phyloP scores from a whole-genome alignment of 208 protist genomes.

The Trypanosoma melophagium region DNA sequence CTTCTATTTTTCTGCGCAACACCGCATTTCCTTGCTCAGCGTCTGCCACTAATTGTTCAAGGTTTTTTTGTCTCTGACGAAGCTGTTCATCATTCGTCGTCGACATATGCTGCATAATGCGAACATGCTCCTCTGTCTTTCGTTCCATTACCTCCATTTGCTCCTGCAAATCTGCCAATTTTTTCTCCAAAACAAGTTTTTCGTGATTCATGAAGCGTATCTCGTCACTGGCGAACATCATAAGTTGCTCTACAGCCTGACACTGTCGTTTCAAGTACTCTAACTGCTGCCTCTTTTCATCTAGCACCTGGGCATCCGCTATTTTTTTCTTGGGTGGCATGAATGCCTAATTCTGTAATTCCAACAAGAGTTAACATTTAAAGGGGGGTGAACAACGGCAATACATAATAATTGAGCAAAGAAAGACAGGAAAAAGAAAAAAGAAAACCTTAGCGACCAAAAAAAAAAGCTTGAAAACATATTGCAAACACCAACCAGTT shows the following conservation, averaged over 20 bases:
- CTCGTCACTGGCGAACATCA: constrained; percentile 82
- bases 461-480: too few species aligned
- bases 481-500: too few species aligned
- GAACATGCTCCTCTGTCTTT: constrained; percentile 55
- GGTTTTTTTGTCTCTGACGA: constrained; percentile 57
- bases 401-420: too few species aligned
- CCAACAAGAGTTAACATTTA: neutral
- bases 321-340: constrained; percentile 49
- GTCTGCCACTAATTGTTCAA: constrained; percentile 64
- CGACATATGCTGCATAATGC: constrained; percentile 64
- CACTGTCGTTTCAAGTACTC: constrained; percentile 58
- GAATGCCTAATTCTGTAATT: neutral
- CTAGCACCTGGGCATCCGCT: constrained; percentile 58
- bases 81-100: constrained; percentile 82
- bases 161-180: constrained; percentile 61
- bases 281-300: constrained; percentile 59
- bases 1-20: constrained; percentile 55
- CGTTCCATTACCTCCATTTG: constrained; percentile 52
- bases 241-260: constrained; percentile 74
- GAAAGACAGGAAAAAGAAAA: too few species aligned
- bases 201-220: constrained; percentile 47
- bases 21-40: constrained; percentile 70
- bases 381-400: too few species aligned
- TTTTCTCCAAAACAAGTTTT: constrained; percentile 47
- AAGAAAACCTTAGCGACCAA: too few species aligned